Percentiles rank a stretch among this genome's conserved stretches.
These are phyloP conservation scores for Hymenoscyphus linearis DNA, from an alignment of 2,329 filamentous ascomycete species.

Conservation along the genomic window DNA sequence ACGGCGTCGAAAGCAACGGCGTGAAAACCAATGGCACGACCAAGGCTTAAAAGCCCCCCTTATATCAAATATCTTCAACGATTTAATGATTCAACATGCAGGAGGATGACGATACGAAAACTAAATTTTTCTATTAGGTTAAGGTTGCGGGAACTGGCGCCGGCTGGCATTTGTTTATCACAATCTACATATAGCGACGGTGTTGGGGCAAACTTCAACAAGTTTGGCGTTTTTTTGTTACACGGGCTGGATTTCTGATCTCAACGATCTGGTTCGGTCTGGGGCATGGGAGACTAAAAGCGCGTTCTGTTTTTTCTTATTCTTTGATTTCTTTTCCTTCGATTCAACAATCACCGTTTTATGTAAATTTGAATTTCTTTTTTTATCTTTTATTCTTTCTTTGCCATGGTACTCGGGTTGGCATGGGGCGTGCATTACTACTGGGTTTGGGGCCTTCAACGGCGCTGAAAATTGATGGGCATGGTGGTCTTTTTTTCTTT, in stretches of 20 bases:
- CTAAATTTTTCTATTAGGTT: slow-evolving; percentile 9
- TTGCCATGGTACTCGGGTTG: no score
- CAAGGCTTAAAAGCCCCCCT: slow-evolving; percentile 7
- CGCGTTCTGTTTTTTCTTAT: neutral
- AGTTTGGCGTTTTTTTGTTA: slow-evolving; percentile 6
- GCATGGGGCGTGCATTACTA: no score
- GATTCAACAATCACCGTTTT: neutral
- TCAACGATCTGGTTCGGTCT: slow-evolving; percentile 2
- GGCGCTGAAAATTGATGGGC: no score
- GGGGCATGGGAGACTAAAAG: neutral
- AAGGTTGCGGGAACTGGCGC: neutral
- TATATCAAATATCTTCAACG: slow-evolving; percentile 14
- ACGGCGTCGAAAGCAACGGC: slow-evolving; percentile 13
- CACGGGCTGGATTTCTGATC: neutral
- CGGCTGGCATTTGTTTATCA: slow-evolving; percentile 13
- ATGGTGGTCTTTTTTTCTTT: no score
- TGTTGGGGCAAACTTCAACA: slow-evolving; percentile 9
- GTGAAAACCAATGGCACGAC: slow-evolving; percentile 13
- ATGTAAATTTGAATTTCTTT: no score
- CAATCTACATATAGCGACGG: slow-evolving; percentile 22
- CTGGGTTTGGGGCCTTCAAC: no score
- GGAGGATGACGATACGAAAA: slow-evolving; percentile 9
- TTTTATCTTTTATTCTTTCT: no score
- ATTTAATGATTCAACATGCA: slow-evolving; percentile 32
- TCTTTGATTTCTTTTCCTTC: neutral